These are phyloP conservation scores for Penicillium sp. DNA, from an alignment of 2,329 filamentous ascomycete species.

Conservation along the genomic window DNA sequence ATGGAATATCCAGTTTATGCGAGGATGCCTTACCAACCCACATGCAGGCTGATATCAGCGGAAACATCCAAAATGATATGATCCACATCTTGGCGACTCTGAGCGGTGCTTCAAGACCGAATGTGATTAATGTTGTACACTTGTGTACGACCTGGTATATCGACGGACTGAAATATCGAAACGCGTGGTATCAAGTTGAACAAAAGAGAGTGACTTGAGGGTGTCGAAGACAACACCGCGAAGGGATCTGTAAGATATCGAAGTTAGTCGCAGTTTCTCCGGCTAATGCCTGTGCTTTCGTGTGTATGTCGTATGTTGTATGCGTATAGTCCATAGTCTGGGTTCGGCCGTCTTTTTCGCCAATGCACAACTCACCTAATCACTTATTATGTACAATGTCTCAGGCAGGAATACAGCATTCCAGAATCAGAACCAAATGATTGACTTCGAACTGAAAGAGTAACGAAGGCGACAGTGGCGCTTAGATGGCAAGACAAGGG, in stretches of 20 bases:
- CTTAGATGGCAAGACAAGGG: slow-evolving; percentile 1
- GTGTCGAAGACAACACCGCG: background rate
- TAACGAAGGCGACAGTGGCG: slow-evolving; percentile 1
- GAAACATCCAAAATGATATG: slow-evolving; percentile 54
- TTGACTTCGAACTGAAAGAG: background rate
- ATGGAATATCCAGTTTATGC: background rate
- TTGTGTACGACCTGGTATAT: no score
- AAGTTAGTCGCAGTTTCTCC: slow-evolving; percentile 1
- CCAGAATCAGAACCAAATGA: background rate
- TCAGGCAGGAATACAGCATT: background rate
- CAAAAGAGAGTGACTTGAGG: background rate
- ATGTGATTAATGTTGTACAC: no score
- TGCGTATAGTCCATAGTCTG: background rate
- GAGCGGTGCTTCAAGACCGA: background rate
- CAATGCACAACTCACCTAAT: slow-evolving; percentile 1
- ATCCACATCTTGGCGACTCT: slow-evolving; percentile 40
- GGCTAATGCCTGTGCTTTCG: background rate
- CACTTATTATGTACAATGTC: background rate
- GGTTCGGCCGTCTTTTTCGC: background rate
- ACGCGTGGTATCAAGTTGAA: background rate
- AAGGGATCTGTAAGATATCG: background rate
- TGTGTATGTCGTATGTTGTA: background rate
- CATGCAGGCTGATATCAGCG: slow-evolving; percentile 57
- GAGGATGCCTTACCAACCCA: slow-evolving; percentile 49
- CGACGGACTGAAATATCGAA: background rate